Base-by-base conservation (phyloP, 345 rosid genomes). In the Populus nigra region DNA sequence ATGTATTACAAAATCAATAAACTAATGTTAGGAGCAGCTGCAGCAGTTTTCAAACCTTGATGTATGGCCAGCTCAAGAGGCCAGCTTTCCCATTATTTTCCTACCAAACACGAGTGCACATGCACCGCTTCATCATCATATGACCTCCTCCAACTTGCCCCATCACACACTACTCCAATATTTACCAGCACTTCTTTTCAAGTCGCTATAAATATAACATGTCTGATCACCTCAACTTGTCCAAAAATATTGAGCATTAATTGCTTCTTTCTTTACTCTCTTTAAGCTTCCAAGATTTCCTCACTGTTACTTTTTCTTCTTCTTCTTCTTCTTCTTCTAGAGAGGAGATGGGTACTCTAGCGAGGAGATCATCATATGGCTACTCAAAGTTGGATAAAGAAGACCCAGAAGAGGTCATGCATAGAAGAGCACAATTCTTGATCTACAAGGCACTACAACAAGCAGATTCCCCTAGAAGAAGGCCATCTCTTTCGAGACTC, bases 401-500 rank as follows among this genome's bases (percentile, higher is more conserved):
- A 77, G 94, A 89, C 77, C 92, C 90, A 0, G 90, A 93, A 73
- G 98, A 91, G 77, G 13, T 84, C 1, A 67, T 59, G 23, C 93
- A 84, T 67, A 76, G 91, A 69, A 73, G 88, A 83, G 97, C 98
- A 36, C 96, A 88, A 84, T 95, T 93, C 88, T 86, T 93, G 92
- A 90, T 95, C 78, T 89, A 93, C 89, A 93, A 88, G 79, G 88
- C 73, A 20, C 27, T 93, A 39, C 87, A 87, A 74, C 77, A 77
- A 68, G 97, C 91, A 6, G 91, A 89, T 66, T 47, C 88, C 20
- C 47, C 47, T 33, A 79, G 76, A 72, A 81, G 87, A 83, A 88
- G 81, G 18, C 77, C 87, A 16, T 90, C 85, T 13, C 87, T 81
- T 63, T 20, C 85, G 62, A 78, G 88, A 75, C 67, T 91, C 81